Evolutionary conservation across 352 stramenopile species (phyloP), one percentile per base, ranked within the genome.

Genomic region (Globisporangium rhizosaccharum): DNA sequence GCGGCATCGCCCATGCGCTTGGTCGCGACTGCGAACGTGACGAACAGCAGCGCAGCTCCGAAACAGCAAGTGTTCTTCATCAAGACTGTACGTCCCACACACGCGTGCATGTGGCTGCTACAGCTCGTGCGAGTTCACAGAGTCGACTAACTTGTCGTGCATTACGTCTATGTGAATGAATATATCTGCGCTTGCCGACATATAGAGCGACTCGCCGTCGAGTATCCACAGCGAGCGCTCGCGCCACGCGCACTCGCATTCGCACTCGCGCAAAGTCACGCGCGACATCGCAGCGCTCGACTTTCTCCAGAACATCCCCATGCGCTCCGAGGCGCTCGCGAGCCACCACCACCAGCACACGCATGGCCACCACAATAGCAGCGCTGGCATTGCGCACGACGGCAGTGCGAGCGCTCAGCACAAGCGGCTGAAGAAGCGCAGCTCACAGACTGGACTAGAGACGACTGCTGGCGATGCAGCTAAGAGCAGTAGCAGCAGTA

Each of bases 261-360:
- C 56, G 25, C 75, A 88, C 64, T 80, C 78, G 53, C 81, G 82
- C 53, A 90, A 90, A 33, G 81, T 90, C 28, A 93, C 83, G 62
- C 82, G 85, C 48, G 85, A 95, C 69, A 95, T 95, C 46, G 84
- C 84, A 18, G 87, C 87, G 26, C 66, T 96, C 25, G 87, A 95
- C 56, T 96, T 96, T 61, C 69, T 96, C 17, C 82, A 91, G 51
- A 93, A 81, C 63, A 94, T 96, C 53, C 79, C 87, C 45, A 95
- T 96, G 85, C 71, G 69, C 6, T 82, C 75, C 25, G 87, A 96
- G 65, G 18, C 45, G 20, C 47, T 45, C 11, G 30, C 7, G 20
- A 28, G 15, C 23, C 36, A 44, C 20, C 33, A n/a, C 10, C 33
- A n/a, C 1, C 36, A 48, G n/a, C 51, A 39, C 20, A 26, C 10